Conservation (phyloP, 1,284 basidiomycete genomes). For the Anthracocystis panici-leucophaei region DNA sequence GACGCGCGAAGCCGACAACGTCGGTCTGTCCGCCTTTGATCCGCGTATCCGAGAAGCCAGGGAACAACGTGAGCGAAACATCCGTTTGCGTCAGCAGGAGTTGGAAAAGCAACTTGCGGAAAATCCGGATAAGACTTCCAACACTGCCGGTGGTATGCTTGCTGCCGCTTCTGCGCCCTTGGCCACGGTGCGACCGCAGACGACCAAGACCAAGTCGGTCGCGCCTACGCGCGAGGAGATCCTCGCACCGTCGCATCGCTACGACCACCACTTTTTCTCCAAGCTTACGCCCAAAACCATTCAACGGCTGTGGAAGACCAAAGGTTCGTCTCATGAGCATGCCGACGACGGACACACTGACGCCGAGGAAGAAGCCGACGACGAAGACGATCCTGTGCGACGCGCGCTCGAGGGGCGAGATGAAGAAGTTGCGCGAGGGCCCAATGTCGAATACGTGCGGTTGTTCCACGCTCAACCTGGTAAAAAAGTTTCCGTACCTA, state of each 20-base stretch:
- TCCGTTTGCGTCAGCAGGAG: constrained; percentile 60
- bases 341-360: constrained; percentile 37
- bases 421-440: constrained; percentile 71
- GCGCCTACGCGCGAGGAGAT: constrained; percentile 61
- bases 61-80: constrained; percentile 66
- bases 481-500: constrained; percentile 90
- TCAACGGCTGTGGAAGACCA: constrained; percentile 63
- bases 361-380: constrained; percentile 67
- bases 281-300: constrained; percentile 67
- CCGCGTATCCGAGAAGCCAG: constrained; percentile 64
- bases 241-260: constrained; percentile 62
- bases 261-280: constrained; percentile 66
- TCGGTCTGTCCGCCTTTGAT: constrained; percentile 64
- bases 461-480: constrained; percentile 85
- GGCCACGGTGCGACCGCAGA: constrained; percentile 24
- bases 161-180: constrained; percentile 44
- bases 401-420: constrained; percentile 65
- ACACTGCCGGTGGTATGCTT: constrained; percentile 44
- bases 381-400: constrained; percentile 66
- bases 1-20: constrained; percentile 60
- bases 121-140: constrained; percentile 51
- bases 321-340: constrained; percentile 43
- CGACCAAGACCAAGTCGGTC: constrained; percentile 22
- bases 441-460: constrained; percentile 74
- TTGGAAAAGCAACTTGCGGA: constrained; percentile 59